A percentile compares a stretch with the other conserved stretches of the same genome.
Evolutionary conservation across 495 filamentous ascomycete genomes (phyloP).

Genomic region (Stereocaulon alpinum): DNA sequence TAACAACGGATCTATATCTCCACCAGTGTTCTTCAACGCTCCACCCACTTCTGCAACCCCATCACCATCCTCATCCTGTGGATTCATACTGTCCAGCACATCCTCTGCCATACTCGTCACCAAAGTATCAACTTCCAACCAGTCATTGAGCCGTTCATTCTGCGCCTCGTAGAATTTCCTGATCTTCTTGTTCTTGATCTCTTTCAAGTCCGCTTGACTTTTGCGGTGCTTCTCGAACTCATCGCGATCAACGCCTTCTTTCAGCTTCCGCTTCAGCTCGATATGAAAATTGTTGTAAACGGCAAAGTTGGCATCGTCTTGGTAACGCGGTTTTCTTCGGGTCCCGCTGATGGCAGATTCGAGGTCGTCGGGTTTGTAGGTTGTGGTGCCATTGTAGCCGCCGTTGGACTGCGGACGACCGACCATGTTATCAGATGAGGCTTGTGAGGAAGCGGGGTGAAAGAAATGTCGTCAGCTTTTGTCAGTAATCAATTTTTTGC

Average conservation of each 20-base stretch:
- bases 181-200: slow-evolving; percentile 39
- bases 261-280: slow-evolving; percentile 34
- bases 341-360: slow-evolving; percentile 19
- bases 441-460: not conserved
- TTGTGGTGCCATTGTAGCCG: not conserved
- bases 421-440: slow-evolving; percentile 6
- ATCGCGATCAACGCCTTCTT: slow-evolving; percentile 33
- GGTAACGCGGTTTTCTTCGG: slow-evolving; percentile 14
- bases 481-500: not conserved
- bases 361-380: slow-evolving; percentile 19
- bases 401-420: slow-evolving; percentile 7
- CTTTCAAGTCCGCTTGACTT: slow-evolving; percentile 35
- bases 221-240: slow-evolving; percentile 35
- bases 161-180: slow-evolving; percentile 38
- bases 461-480: not conserved
- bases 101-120: slow-evolving; percentile 42
- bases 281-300: slow-evolving; percentile 16
- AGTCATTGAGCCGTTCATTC: slow-evolving; percentile 40
- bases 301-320: slow-evolving; percentile 15
- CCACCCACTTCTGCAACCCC: slow-evolving; percentile 34
- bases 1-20: slow-evolving; percentile 35
- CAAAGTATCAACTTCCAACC: slow-evolving; percentile 42
- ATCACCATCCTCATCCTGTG: slow-evolving; percentile 39
- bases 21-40: slow-evolving; percentile 29
- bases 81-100: slow-evolving; percentile 42